Evolutionary conservation across 2,329 filamentous ascomycete genomes (phyloP).

Genomic region (Lachnellula cervina): DNA sequence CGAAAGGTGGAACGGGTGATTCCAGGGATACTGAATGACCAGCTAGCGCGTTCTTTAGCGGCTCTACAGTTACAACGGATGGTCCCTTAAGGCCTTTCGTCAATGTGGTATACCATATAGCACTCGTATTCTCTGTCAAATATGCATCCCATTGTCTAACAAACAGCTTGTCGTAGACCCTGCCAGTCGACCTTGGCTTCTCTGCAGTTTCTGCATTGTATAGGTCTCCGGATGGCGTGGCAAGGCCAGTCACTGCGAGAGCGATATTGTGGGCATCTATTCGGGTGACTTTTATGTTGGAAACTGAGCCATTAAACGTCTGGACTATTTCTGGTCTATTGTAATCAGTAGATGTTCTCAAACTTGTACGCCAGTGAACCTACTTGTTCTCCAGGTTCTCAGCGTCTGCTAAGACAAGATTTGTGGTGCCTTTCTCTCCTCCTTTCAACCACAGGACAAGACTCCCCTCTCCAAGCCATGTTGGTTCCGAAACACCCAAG

Average conservation of each 20-base stretch:
- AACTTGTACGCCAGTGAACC: not conserved
- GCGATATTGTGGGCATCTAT: slow-evolving; percentile 47
- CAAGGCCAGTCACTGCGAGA: slow-evolving; percentile 57
- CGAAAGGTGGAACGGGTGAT: slow-evolving; percentile 72
- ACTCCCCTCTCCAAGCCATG: slow-evolving; percentile 55
- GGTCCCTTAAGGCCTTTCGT: slow-evolving; percentile 29
- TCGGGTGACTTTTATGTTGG: slow-evolving; percentile 54
- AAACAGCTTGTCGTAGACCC: slow-evolving; percentile 69
- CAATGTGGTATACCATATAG: slow-evolving; percentile 68
- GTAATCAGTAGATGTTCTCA: slow-evolving; percentile 3
- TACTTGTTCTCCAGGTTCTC: slow-evolving; percentile 23
- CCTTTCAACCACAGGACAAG: slow-evolving; percentile 36
- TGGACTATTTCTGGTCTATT: slow-evolving; percentile 41
- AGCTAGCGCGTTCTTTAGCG: slow-evolving; percentile 59
- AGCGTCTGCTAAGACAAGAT: slow-evolving; percentile 25
- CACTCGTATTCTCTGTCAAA: slow-evolving; percentile 61
- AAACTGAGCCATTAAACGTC: slow-evolving; percentile 48
- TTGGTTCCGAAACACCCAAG: slow-evolving; percentile 60
- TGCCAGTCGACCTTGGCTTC: slow-evolving; percentile 58
- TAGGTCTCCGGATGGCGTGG: slow-evolving; percentile 63
- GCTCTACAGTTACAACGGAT: slow-evolving; percentile 35
- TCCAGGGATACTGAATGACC: slow-evolving; percentile 43
- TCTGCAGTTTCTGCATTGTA: slow-evolving; percentile 59
- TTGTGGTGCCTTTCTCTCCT: slow-evolving; percentile 47
- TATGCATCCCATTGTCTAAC: slow-evolving; percentile 83